These are phyloP conservation scores for Larix kaempferi DNA, from an alignment of 75 land plant genomes.

Conservation along the genomic window DNA sequence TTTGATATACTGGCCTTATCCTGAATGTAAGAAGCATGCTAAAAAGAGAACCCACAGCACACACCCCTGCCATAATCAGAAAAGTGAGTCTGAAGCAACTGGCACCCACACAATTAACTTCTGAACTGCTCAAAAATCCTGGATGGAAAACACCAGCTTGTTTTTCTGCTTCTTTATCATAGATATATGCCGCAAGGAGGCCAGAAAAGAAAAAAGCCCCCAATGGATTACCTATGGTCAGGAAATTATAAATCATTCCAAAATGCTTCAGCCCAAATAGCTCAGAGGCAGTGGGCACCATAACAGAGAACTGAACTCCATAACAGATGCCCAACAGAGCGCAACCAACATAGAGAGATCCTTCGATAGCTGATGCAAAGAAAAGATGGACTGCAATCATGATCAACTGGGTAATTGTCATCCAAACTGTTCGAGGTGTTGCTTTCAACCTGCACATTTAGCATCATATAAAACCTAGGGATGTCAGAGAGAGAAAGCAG, in stretches of 20 bases:
- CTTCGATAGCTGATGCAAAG: constrained; percentile 57
- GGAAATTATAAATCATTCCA: constrained; percentile 89
- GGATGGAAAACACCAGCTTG: constrained; percentile 15
- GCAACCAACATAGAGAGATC: constrained; percentile 62
- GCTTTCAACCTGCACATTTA: constrained; percentile 55
- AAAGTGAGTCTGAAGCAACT: constrained; percentile 80
- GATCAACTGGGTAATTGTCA: constrained; percentile 57
- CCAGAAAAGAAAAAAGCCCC: constrained; percentile 89
- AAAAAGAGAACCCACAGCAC: constrained; percentile 61
- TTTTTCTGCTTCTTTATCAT: constrained; percentile 71
- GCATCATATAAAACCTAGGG: not conserved
- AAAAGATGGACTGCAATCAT: constrained; percentile 63
- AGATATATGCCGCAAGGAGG: constrained; percentile 76
- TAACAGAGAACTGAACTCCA: constrained; percentile 81
- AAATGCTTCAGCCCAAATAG: constrained; percentile 90
- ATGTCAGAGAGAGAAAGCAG: not conserved
- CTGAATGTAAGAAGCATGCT: constrained; percentile 53
- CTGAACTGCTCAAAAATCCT: constrained; percentile 1
- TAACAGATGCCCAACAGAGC: constrained; percentile 80
- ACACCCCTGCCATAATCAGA: constrained; percentile 62
- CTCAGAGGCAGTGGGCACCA: constrained; percentile 93
- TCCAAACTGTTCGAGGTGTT: constrained; percentile 80
- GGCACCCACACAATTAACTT: constrained; percentile 56
- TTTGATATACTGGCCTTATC: constrained; percentile 68
- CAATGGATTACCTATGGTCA: constrained; percentile 70